Conservation (phyloP, 768 basidiomycete genomes). For the Termitomyces sp. region DNA sequence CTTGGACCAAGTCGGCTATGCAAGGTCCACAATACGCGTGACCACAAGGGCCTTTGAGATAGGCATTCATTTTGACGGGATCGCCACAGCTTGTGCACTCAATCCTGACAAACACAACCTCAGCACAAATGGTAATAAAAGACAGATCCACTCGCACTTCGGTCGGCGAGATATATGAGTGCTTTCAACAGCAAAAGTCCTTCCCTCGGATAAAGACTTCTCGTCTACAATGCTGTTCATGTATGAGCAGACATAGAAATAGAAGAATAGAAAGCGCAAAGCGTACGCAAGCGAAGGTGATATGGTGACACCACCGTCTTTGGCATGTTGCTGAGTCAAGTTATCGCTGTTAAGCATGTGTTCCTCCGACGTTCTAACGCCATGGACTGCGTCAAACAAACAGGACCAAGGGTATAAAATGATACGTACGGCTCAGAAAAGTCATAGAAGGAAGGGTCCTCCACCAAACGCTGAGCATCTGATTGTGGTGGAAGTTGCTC, state of each 20-base stretch:
- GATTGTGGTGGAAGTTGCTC: slow-evolving; percentile 8
- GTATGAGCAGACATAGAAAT: neutral
- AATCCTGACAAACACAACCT: neutral
- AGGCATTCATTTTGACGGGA: neutral
- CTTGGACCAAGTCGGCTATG: slow-evolving; percentile 24
- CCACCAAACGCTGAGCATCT: slow-evolving; percentile 12
- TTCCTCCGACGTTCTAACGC: neutral
- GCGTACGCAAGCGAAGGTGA: neutral
- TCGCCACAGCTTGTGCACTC: slow-evolving; percentile 15
- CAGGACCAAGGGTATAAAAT: neutral
- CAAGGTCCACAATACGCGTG: slow-evolving; percentile 32
- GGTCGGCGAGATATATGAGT: neutral
- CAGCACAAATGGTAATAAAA: neutral
- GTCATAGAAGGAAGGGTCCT: slow-evolving; percentile 7
- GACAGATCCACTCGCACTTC: neutral
- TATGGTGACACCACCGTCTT: neutral
- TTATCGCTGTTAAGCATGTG: neutral
- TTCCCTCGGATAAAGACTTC: neutral
- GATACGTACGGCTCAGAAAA: slow-evolving; percentile 6
- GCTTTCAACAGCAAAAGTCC: neutral
- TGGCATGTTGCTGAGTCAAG: neutral
- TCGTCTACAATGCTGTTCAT: neutral
- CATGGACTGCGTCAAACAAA: neutral
- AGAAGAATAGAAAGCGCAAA: neutral
- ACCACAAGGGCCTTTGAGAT: slow-evolving; percentile 26